A percentile compares a stretch with the other conserved stretches of the same genome.
Conservation (phyloP, 1,284 basidiomycete species). For the Cryptococcus sp. region DNA sequence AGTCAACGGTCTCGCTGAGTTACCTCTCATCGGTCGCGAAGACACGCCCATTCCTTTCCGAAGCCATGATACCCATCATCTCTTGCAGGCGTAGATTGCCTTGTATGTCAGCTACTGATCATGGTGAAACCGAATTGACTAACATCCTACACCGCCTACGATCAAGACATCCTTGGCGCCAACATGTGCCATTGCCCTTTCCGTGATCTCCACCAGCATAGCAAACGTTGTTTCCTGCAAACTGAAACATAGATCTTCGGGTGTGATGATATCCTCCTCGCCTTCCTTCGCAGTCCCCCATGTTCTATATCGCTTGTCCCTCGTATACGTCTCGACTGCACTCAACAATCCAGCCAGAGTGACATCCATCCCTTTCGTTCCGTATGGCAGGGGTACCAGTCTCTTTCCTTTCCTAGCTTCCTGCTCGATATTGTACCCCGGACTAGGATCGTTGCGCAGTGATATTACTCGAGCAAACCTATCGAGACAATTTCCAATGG, state of each 20-base stretch:
- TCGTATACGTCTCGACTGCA: constrained; percentile 80
- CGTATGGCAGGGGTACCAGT: constrained; percentile 80
- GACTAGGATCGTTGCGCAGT: constrained; percentile 90
- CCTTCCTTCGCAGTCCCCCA: constrained; percentile 43
- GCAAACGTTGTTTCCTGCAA: constrained; percentile 96
- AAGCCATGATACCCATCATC: constrained; percentile 98
- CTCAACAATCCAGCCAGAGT: constrained; percentile 90
- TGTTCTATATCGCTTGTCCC: constrained; percentile 65
- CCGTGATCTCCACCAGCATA: constrained; percentile 99
- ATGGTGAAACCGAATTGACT: constrained; percentile 42
- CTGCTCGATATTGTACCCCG: constrained; percentile 98
- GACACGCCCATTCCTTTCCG: constrained; percentile 80
- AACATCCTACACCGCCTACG: constrained; percentile 97
- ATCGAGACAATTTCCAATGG: constrained; percentile 97
- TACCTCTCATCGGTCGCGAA: constrained; percentile 96
- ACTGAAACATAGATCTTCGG: constrained; percentile 93
- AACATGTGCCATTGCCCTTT: constrained; percentile 98
- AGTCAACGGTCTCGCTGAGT: constrained; percentile 16
- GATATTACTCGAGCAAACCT: constrained; percentile 96
- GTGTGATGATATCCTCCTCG: constrained; percentile 74
- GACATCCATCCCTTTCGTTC: constrained; percentile 99
- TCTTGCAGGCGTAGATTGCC: constrained; percentile 89
- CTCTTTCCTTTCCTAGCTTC: constrained; percentile 77
- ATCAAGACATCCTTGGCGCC: constrained; percentile 94
- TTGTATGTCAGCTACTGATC: constrained; percentile 37